phyloP scores from a whole-genome alignment of 805 yeast genomes.

The Kodamaea lidongshanica region DNA sequence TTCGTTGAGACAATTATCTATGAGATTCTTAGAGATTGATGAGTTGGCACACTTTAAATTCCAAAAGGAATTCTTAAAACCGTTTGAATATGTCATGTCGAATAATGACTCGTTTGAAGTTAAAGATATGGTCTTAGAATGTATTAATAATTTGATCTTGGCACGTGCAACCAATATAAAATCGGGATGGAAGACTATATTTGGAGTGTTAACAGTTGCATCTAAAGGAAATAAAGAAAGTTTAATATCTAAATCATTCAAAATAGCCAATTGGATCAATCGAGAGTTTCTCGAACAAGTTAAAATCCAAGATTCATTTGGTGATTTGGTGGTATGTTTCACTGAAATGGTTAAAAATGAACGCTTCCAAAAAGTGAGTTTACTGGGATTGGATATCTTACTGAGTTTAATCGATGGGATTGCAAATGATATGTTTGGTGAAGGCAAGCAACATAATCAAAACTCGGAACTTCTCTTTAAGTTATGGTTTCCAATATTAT shows the following conservation, averaged over 20 bases:
- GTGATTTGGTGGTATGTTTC: conserved; percentile 65
- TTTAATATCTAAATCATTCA: conserved; percentile 59
- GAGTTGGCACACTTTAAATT: conserved; percentile 94
- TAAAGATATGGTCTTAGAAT: conserved; percentile 84
- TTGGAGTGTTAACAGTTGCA: conserved; percentile 70
- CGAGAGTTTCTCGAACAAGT: conserved; percentile 58
- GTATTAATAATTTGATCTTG: conserved; percentile 77
- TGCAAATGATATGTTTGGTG: conserved; percentile 36
- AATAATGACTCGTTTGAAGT: conserved; percentile 65
- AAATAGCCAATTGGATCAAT: conserved; percentile 56
- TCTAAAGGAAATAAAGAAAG: conserved; percentile 55
- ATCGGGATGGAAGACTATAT: conserved; percentile 93
- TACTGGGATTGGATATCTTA: conserved; percentile 74
- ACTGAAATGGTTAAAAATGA: conserved; percentile 81
- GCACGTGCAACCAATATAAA: conserved; percentile 68
- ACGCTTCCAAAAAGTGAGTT: conserved; percentile 69
- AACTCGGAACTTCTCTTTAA: conserved; percentile 40
- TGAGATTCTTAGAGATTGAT: conserved; percentile 87
- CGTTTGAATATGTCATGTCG: conserved; percentile 73
- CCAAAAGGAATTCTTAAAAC: conserved; percentile 88
- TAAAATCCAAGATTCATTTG: conserved; percentile 60
- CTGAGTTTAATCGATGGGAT: conserved; percentile 55
- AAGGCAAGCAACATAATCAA: conserved; percentile 13
- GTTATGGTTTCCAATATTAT: conserved; percentile 82
- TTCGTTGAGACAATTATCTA: conserved; percentile 85